Base-by-base conservation (phyloP, 345 rosid species). In the Gossypium australe region DNA sequence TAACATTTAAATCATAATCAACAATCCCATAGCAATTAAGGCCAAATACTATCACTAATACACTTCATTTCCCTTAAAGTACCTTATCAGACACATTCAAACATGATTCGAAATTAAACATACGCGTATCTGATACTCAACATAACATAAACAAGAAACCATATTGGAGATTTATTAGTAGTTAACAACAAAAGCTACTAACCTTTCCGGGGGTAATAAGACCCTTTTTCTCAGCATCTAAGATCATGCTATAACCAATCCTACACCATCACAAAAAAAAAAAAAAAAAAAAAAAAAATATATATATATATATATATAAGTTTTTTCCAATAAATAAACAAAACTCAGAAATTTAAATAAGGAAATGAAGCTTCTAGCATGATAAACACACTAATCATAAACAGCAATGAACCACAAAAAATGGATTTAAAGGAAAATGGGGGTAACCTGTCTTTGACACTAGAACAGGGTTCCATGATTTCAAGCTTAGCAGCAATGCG, bases 221-320 rank as follows among this genome's bases (percentile, higher is more conserved):
- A 70, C 93, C 97, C 75, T 89, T 83, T 2, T 78, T 82, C 81
- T 92, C 94, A 2, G 98, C 98, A 87, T 94, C 98, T 24, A 88
- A 48, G 75, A 92, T 92, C 98, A 94, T 92, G 68, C 96, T 92
- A 57, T 89, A 92, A 58, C 92, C 97, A 86, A 94, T 94, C 89
- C 96, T 94, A 83, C 81, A 79, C 24, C 34, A 77, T 2, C 6
- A 8, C 14, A 47, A 48, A n/a, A n/a, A n/a, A n/a, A n/a, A n/a
- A n/a, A n/a, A n/a, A n/a, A 22, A 22, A 22, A 22, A 22, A 0
- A 22, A 22, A 0, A 22, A 0, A 22, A 0, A 22, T 22, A 22
- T 22, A 45, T 51, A 68, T 34, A 34, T 34, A 34, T 34, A 34
- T 34, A 34, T 4, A 34, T 6, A 34, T 14, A 68, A 18, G n/a